These are phyloP conservation scores for Gardenia jasminoides DNA, from an alignment of 257 asterid species.

Conservation along the genomic window DNA sequence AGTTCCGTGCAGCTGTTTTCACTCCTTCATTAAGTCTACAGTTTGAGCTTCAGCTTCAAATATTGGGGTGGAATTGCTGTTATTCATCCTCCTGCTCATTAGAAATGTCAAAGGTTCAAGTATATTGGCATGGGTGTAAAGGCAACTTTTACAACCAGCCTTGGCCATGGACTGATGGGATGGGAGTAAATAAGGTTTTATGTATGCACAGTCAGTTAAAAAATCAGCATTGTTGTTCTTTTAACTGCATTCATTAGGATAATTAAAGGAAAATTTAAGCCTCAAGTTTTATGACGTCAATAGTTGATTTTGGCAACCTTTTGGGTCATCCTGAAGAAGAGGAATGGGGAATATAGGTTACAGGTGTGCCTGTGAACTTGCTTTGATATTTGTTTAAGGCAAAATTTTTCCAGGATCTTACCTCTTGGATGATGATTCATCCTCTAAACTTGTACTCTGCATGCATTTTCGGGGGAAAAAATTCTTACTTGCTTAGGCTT, in stretches of 20 bases:
- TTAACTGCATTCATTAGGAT: neutral
- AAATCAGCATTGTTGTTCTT: neutral
- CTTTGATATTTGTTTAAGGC: neutral
- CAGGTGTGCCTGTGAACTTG: neutral
- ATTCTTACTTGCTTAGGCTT: too few relatives aligned
- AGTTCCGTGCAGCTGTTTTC: neutral
- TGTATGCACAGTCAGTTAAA: neutral
- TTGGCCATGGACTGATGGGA: neutral
- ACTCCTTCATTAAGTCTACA: neutral
- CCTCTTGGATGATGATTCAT: neutral
- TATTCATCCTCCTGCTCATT: neutral
- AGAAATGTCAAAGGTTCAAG: neutral
- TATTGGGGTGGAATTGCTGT: neutral
- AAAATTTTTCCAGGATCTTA: neutral
- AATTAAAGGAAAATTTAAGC: neutral
- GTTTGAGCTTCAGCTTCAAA: conserved; percentile 2
- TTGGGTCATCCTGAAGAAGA: neutral
- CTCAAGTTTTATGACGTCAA: neutral
- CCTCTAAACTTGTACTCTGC: neutral
- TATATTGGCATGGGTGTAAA: neutral
- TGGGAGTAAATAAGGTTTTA: neutral
- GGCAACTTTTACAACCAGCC: neutral
- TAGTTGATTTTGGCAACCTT: neutral
- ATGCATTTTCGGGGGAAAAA: neutral
- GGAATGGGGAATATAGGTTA: neutral